Percentiles rank a stretch among this genome's conserved stretches.
Evolutionary conservation across 2,329 filamentous ascomycete species (phyloP).

Genomic region (Aspergillus sergii): DNA sequence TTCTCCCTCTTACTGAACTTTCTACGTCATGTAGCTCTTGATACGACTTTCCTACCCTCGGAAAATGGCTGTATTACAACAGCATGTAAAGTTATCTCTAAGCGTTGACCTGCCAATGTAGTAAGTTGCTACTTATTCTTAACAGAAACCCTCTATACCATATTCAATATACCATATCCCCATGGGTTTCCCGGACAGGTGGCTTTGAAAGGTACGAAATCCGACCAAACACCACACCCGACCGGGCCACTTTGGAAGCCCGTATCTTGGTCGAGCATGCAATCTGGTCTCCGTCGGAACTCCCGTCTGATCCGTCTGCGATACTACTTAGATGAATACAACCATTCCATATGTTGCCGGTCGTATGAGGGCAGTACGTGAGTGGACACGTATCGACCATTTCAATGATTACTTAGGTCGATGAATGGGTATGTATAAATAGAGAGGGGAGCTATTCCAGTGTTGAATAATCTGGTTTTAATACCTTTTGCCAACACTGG

Average conservation of each 20-base stretch:
- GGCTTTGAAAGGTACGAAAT: not conserved
- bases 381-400: not conserved
- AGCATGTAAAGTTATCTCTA: not conserved
- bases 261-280: not conserved
- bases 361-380: not conserved
- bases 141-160: not conserved
- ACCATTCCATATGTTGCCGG: not conserved
- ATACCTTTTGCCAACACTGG: not conserved
- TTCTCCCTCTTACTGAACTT: no score
- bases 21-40: no score
- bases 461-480: not conserved
- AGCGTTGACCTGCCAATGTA: not conserved
- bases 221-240: not conserved
- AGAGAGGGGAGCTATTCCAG: not conserved
- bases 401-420: not conserved
- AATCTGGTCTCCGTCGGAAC: conserved; percentile 2
- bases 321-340: not conserved
- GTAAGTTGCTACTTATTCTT: not conserved
- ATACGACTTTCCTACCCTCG: no score
- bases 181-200: not conserved
- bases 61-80: not conserved
- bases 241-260: not conserved
- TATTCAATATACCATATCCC: not conserved
- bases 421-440: not conserved
- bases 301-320: not conserved